Conservation (phyloP, 2,329 filamentous ascomycete species). For the Raffaelea deltoideospora region DNA sequence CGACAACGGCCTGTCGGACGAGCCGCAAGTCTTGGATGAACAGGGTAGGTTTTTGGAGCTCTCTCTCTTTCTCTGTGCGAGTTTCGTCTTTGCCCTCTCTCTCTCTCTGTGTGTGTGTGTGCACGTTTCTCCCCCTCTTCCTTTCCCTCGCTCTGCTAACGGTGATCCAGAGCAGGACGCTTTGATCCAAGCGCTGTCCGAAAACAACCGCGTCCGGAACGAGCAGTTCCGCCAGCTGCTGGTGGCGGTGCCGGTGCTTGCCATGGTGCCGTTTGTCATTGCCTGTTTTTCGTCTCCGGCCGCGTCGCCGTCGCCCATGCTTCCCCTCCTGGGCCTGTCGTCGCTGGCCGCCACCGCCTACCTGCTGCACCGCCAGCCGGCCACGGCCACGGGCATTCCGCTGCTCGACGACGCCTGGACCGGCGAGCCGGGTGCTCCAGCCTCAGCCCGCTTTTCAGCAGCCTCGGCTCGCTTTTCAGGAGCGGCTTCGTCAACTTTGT, state of each 20-base stretch:
- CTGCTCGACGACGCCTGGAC: constrained; percentile 30
- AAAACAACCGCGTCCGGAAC: constrained; percentile 42
- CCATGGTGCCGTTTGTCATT: constrained; percentile 16
- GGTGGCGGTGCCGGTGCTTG: constrained; percentile 25
- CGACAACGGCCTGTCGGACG: constrained; percentile 34
- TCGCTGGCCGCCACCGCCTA: constrained; percentile 49
- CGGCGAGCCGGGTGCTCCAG: no score
- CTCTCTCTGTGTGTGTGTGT: no score
- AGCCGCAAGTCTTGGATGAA: constrained; percentile 55
- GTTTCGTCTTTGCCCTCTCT: no score
- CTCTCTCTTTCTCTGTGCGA: neutral
- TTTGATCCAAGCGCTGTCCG: constrained; percentile 39
- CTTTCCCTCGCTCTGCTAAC: no score
- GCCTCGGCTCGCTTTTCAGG: constrained; percentile 9
- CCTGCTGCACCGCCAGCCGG: constrained; percentile 39
- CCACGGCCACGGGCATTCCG: constrained; percentile 36
- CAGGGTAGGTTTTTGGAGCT: constrained; percentile 35
- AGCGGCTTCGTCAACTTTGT: neutral
- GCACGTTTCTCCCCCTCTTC: no score
- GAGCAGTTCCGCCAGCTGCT: constrained; percentile 42
- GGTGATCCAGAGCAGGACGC: constrained; percentile 43
- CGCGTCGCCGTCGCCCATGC: constrained; percentile 14
- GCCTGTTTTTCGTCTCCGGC: constrained; percentile 10
- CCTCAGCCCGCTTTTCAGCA: no score
- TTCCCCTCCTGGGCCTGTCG: constrained; percentile 41